Evolutionary conservation across 2,329 filamentous ascomycete genomes (phyloP), one percentile per base, ranked within the genome.

Genomic region (Botrytis fragariae): DNA sequence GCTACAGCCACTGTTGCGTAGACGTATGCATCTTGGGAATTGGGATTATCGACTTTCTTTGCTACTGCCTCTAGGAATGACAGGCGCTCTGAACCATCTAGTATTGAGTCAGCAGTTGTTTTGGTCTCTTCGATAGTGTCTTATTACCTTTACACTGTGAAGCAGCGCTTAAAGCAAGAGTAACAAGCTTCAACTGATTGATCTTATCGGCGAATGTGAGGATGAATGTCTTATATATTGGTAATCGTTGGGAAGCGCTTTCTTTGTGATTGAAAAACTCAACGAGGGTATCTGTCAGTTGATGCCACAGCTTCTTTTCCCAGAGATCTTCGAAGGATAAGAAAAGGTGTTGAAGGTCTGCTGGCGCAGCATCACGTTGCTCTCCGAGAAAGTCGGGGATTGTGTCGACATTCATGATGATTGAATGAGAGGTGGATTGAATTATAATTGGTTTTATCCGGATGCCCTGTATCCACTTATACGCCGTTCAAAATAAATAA

Each of bases 291-390:
- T 97, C 92, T 51, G 96, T 99, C 78, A 99, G 92, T 85, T 99
- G 95, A 86, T 99, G 96, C 96, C 96, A 99, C 84, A 99, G 89
- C 86, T 98, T 98, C 80, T 95, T 91, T 87, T 99, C 96, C 96
- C 96, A 99, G 81, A 91, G 93, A 82, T 97, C 94, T 86, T 99
- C 96, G 78, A 99, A 97, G 80, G 92, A 90, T 79, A 99, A 88
- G 83, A 98, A 93, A 80, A 93, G 90, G 80, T 92, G 89, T 84
- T 98, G 95, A 71, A 97, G 89, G 82, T 97, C 93, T 78, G 94
- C 93, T 70, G 94, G 93, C 80, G 94, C 93, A 82, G 91, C 87
- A 81, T 97, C 94, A 82, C 94, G 92, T 88, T 97, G 93, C 79
- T 97, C 92, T 75, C 91, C 90, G 77, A 99, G 92, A 85, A 98